These are phyloP conservation scores for Lolium perenne DNA, from an alignment of 176 grass and related monocot genomes.

Conservation along the genomic window DNA sequence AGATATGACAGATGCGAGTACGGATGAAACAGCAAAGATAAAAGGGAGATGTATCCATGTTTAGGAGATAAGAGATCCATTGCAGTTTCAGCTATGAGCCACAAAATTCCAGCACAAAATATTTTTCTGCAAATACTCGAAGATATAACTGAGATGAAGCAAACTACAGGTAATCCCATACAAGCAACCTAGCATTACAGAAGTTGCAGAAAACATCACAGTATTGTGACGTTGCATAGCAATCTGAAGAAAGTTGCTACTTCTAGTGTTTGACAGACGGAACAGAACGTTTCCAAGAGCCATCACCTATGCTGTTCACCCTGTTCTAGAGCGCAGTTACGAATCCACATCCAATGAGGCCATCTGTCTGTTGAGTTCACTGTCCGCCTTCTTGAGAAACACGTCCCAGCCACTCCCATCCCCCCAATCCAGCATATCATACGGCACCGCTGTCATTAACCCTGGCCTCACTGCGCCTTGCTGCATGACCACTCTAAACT, in stretches of 20 bases:
- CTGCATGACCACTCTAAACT: slow-evolving; percentile 73
- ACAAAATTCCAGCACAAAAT: neutral
- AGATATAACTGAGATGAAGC: slow-evolving; percentile 15
- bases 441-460: slow-evolving; percentile 85
- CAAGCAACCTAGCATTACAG: slow-evolving; percentile 21
- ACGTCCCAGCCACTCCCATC: slow-evolving; percentile 93
- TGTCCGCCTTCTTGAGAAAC: slow-evolving; percentile 84
- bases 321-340: neutral
- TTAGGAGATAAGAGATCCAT: too few relatives aligned
- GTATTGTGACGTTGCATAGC: neutral
- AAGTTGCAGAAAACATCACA: neutral
- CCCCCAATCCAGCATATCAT: slow-evolving; percentile 90
- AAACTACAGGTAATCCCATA: neutral
- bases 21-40: slow-evolving; percentile 13
- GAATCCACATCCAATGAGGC: neutral
- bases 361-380: slow-evolving; percentile 70
- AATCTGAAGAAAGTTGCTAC: slow-evolving; percentile 13
- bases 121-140: neutral
- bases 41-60: neutral
- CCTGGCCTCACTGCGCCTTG: slow-evolving; percentile 82
- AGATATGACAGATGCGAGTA: neutral
- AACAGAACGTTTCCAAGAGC: slow-evolving; percentile 29
- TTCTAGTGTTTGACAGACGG: slow-evolving; percentile 8
- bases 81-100: too few relatives aligned
- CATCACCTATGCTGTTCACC: slow-evolving; percentile 3